Conservation (phyloP, 1,284 basidiomycete genomes). For the Cutaneotrichosporon sp. region DNA sequence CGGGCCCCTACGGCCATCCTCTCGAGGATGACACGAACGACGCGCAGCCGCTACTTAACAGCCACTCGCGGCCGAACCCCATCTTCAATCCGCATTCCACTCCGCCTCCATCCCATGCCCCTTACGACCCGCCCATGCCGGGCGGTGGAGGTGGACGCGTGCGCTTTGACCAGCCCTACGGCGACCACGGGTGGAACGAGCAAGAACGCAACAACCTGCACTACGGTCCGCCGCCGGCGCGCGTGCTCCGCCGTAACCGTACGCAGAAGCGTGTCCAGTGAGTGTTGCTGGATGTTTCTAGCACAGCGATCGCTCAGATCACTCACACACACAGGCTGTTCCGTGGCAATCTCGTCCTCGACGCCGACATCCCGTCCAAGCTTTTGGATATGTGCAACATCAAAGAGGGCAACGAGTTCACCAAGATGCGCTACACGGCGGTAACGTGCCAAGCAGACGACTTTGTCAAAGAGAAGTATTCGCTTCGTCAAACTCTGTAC, state of each 20-base stretch:
- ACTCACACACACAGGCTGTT: conserved; percentile 61
- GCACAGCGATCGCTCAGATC: neutral
- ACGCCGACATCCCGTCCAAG: conserved; percentile 80
- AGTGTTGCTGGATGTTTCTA: conserved; percentile 41
- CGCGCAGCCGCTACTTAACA: conserved; percentile 38
- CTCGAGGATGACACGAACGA: conserved; percentile 44
- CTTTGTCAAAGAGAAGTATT: conserved; percentile 75
- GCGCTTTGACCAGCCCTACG: conserved; percentile 24
- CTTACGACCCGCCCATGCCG: conserved; percentile 11
- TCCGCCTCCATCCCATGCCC: neutral
- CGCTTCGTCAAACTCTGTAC: conserved; percentile 74
- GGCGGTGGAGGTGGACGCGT: neutral
- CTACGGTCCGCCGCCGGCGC: conserved; percentile 81
- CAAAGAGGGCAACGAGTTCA: conserved; percentile 82
- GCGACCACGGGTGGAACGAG: conserved; percentile 34
- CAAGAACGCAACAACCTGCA: conserved; percentile 51
- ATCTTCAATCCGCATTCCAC: conserved; percentile 22
- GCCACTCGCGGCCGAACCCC: conserved; percentile 35
- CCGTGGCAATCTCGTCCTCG: conserved; percentile 85
- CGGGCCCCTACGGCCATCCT: neutral
- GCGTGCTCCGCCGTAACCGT: conserved; percentile 81
- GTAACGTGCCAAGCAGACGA: conserved; percentile 92
- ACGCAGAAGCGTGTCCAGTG: conserved; percentile 83
- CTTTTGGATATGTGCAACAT: conserved; percentile 73
- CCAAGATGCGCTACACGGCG: conserved; percentile 88